These are phyloP conservation scores for Lentinus tigrinus DNA, from an alignment of 768 basidiomycete species.

Conservation along the genomic window DNA sequence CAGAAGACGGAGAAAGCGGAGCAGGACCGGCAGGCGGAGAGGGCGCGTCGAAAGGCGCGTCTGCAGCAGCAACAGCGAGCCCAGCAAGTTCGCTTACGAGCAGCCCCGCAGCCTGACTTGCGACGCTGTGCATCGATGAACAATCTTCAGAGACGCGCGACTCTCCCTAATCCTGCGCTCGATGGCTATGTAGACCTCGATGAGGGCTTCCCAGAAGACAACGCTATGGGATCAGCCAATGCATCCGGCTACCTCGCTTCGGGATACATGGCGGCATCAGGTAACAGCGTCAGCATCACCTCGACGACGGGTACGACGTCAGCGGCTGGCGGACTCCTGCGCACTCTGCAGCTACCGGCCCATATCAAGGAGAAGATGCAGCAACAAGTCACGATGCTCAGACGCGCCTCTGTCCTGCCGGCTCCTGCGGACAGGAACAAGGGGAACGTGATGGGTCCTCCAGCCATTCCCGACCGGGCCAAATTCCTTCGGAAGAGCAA, in stretches of 20 bases:
- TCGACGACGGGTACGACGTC: conserved; percentile 89
- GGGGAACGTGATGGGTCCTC: conserved; percentile 65
- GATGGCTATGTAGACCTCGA: conserved; percentile 46
- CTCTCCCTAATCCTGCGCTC: conserved; percentile 35
- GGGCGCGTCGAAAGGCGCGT: conserved; percentile 40
- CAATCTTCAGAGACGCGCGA: conserved; percentile 61
- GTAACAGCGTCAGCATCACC: conserved; percentile 91
- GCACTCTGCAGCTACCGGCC: conserved; percentile 50
- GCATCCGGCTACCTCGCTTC: conserved; percentile 73
- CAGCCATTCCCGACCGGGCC: conserved; percentile 52
- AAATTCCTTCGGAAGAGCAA: conserved; percentile 66
- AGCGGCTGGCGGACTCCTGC: conserved; percentile 45
- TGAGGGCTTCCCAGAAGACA: conserved; percentile 37
- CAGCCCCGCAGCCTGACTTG: conserved; percentile 47
- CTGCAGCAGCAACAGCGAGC: conserved; percentile 27
- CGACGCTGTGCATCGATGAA: conserved; percentile 75
- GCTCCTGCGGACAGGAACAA: conserved; percentile 30
- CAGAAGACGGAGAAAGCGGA: conserved; percentile 44
- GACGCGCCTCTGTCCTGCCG: conserved; percentile 40
- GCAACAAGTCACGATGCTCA: conserved; percentile 67
- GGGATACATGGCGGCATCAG: conserved; percentile 85
- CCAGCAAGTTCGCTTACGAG: conserved; percentile 12
- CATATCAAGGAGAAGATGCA: conserved; percentile 55
- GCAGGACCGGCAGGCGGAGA: conserved; percentile 38
- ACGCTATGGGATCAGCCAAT: conserved; percentile 49